phyloP scores from a whole-genome alignment of 2,329 filamentous ascomycete species.

The Saccharata proteae region DNA sequence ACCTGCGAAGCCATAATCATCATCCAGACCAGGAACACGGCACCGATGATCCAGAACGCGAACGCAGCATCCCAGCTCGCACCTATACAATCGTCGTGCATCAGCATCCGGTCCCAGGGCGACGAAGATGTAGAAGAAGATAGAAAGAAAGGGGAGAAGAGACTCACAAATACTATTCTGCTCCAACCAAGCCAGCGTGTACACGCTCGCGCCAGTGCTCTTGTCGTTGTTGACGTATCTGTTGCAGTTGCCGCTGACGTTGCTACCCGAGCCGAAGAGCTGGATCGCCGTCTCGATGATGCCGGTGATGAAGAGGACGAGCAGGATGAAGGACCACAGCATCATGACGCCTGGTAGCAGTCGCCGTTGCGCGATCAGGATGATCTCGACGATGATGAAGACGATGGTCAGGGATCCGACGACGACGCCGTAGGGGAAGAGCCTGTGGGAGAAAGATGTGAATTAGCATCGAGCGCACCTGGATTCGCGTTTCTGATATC shows the following conservation, averaged over 20 bases:
- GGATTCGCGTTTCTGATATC: no score
- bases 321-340: slow-evolving; percentile 47
- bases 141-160: not conserved
- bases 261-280: slow-evolving; percentile 43
- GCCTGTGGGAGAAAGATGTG: slow-evolving; percentile 29
- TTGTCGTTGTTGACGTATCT: slow-evolving; percentile 40
- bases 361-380: slow-evolving; percentile 43
- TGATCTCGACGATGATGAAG: slow-evolving; percentile 47
- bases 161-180: slow-evolving; percentile 49
- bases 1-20: slow-evolving; percentile 50
- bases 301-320: slow-evolving; percentile 49
- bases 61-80: slow-evolving; percentile 53
- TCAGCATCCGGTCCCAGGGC: no score
- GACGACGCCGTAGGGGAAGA: slow-evolving; percentile 52
- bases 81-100: slow-evolving; percentile 22
- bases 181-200: slow-evolving; percentile 50
- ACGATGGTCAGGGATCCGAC: slow-evolving; percentile 43
- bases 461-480: slow-evolving; percentile 1
- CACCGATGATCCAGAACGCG: slow-evolving; percentile 50
- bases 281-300: slow-evolving; percentile 52
- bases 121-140: not conserved
- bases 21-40: slow-evolving; percentile 55
- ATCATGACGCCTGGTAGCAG: slow-evolving; percentile 49
- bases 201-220: slow-evolving; percentile 35
- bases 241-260: slow-evolving; percentile 48